Evolutionary conservation across 352 stramenopile genomes (phyloP).

Genomic region (Globisporangium camurandrum): DNA sequence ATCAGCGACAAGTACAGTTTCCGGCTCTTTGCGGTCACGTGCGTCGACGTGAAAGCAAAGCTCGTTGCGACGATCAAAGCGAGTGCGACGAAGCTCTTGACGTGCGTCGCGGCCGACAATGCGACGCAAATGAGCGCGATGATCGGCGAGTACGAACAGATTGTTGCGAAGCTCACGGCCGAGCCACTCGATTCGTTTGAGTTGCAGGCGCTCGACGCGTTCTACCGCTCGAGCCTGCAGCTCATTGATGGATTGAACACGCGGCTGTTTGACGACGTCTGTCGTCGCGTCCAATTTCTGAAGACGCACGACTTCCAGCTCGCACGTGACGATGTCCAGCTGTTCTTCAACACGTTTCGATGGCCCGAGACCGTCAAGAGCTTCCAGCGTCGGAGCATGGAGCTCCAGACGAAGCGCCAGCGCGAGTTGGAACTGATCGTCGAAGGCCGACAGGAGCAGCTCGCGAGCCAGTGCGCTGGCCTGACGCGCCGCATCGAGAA

Average conservation of each 20-base stretch:
- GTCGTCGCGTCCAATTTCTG: slow-evolving; percentile 79
- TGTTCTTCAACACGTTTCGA: slow-evolving; percentile 86
- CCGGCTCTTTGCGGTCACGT: slow-evolving; percentile 85
- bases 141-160: slow-evolving; percentile 83
- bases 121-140: slow-evolving; percentile 79
- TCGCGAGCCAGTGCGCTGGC: slow-evolving; percentile 65
- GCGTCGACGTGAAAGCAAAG: slow-evolving; percentile 82
- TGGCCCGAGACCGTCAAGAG: slow-evolving; percentile 90
- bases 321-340: slow-evolving; percentile 84
- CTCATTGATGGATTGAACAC: slow-evolving; percentile 62
- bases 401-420: slow-evolving; percentile 87
- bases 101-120: slow-evolving; percentile 84
- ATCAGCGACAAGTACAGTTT: slow-evolving; percentile 88
- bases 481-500: slow-evolving; percentile 87
- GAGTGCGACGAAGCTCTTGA: slow-evolving; percentile 60
- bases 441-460: slow-evolving; percentile 84
- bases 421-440: slow-evolving; percentile 86
- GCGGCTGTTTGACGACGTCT: slow-evolving; percentile 74
- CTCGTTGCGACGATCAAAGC: slow-evolving; percentile 68
- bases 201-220: slow-evolving; percentile 84
- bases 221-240: slow-evolving; percentile 69
- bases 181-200: slow-evolving; percentile 88
- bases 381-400: slow-evolving; percentile 88
- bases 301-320: slow-evolving; percentile 85
- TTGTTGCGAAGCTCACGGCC: slow-evolving; percentile 78